Conservation (phyloP, 2,329 filamentous ascomycete genomes). For the Beauveria brongniartii region DNA sequence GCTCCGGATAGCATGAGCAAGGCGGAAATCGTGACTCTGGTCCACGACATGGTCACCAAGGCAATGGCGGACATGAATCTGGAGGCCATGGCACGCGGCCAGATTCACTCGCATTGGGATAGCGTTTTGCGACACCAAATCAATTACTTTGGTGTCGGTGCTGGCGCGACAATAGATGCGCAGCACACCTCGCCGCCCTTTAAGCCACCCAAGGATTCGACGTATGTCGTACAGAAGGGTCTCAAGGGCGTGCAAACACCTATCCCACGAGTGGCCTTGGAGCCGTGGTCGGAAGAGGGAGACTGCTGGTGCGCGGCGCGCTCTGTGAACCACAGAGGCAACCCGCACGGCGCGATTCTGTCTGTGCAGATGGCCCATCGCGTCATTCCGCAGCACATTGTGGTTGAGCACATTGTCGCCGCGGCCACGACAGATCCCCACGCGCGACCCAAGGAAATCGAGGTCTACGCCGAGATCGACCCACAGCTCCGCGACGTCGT, state of each 20-base stretch:
- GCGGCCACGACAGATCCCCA: constrained; percentile 53
- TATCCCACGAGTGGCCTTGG: constrained; percentile 48
- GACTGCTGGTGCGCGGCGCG: constrained; percentile 77
- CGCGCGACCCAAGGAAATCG: constrained; percentile 58
- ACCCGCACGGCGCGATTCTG: constrained; percentile 52
- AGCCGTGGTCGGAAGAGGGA: constrained; percentile 65
- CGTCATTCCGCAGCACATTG: constrained; percentile 60
- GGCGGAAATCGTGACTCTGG: constrained; percentile 31
- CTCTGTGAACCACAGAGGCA: constrained; percentile 30
- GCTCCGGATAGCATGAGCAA: constrained; percentile 27
- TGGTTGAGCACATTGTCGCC: constrained; percentile 63
- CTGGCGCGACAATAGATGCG: constrained; percentile 59
- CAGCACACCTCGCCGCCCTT: constrained; percentile 52
- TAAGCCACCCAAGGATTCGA: constrained; percentile 19
- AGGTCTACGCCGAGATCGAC: constrained; percentile 57
- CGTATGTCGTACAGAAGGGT: constrained; percentile 15
- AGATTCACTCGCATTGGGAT: constrained; percentile 37
- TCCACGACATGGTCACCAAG: constrained; percentile 34
- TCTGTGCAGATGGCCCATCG: constrained; percentile 50
- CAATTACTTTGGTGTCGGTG: constrained; percentile 64
- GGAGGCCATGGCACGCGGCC: constrained; percentile 36
- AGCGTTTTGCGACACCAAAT: constrained; percentile 43
- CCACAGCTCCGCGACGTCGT: constrained; percentile 32
- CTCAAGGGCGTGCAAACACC: constrained; percentile 14
- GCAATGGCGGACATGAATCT: constrained; percentile 38